Evolutionary conservation across 495 filamentous ascomycete genomes (phyloP), one percentile per base, ranked within the genome.

Genomic region (Xylaria cubensis): DNA sequence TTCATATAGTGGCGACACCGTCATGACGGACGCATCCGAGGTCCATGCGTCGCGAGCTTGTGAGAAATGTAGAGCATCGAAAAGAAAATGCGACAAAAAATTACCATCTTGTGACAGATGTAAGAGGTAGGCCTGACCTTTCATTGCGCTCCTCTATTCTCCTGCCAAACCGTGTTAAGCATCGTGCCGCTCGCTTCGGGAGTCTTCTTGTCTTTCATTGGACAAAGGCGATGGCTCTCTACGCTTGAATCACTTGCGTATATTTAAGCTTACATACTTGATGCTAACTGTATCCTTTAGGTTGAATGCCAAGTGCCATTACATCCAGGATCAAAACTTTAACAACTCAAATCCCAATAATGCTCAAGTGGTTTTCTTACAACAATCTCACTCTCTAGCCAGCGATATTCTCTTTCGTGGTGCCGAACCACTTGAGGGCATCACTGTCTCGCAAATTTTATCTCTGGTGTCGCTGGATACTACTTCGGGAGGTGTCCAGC

Each of bases 1-100:
- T 29, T 77, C 71, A 3, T 24, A 34, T 44, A 42, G 50, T 50
- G 58, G 64, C 48, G 59, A 65, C 34, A 26, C 53, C 53, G 39
- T 71, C 34, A 72, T 76, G 69, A 70, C 74, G 19, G 61, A 73
- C 5, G 44, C 73, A 2, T 21, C 71, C 41, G 72, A 73, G 8
- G 62, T 72, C 5, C 63, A 75, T 26, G 75, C 77, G 21, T 72
- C 76, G n/a, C 79, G 79, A 41, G 79, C 79, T 19, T 80, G 79
- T 42, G 79, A 80, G 73, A 80, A 75, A 67, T 75, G 79, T 61
- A 78, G 77, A 56, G 73, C 77, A 1, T 79, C 79, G 13, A 80
- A 80, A 39, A 75, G 77, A 46, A 80, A 80, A 67, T 80, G 79
- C 46, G 79, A 80, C 59, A 80, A 80, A 73, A 79, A 77, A 63